Evolutionary conservation across 495 filamentous ascomycete genomes (phyloP), one percentile per base, ranked within the genome.

Genomic region (Stereocaulon alpinum): DNA sequence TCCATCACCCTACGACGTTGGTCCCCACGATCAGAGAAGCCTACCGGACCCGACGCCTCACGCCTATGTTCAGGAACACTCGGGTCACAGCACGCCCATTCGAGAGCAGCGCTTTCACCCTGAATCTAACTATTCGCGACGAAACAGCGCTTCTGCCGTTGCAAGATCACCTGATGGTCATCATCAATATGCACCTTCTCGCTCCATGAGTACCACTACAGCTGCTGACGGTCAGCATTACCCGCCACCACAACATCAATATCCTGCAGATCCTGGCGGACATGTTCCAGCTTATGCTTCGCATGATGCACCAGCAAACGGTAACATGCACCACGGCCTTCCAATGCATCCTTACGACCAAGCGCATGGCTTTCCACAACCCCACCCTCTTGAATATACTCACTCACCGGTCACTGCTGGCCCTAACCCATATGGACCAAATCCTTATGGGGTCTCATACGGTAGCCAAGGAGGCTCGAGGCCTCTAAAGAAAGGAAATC

Each of bases 51-150:
- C 63, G 43, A 48, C 58, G 4, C 61, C 63, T 37, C 66, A 68
- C 47, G 58, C 58, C 43, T 66, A 68, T 45, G 59, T 62, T 49
- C 63, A 65, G 40, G 54, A 62, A 56, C 57, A 67, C 27, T 68
- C 66, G 49, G 66, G 66, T 41, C 61, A 63, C 41, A 68, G 37
- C 30, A 68, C 66, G n/a, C 66, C 66, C 30, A 40, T 60, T 40
- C 64, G 66, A 20, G 66, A 68, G 27, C 61, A 56, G 30, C 58
- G 66, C 7, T 68, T 59, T 37, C 63, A 56, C 9, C 59, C 59
- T 10, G 66, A 68, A 18, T 30, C 63, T 12, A 58, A 50, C 58
- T 68, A 63, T 44, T 63, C 63, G 5, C 61, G 63, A 29, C 63
- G 64, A 15, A 57, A 61, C 42, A 68, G 66, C 58, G 52, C 61